Conservation (phyloP, 108 stramenopile genomes). For the Stephanodiscus triporus region DNA sequence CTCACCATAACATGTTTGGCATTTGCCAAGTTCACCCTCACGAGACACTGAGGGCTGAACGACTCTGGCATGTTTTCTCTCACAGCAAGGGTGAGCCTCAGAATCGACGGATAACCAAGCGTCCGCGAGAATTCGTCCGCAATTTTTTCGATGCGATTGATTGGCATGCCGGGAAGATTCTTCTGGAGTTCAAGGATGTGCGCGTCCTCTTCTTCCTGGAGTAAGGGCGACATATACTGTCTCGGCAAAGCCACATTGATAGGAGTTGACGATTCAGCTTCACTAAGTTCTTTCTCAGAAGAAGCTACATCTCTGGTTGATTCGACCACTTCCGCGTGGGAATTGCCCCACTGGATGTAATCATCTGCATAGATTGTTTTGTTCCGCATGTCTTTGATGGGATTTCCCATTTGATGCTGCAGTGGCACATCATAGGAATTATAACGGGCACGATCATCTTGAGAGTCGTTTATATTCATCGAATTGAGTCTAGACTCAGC, state of each 20-base stretch:
- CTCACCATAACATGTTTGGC: constrained; percentile 60
- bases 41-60: constrained; percentile 60
- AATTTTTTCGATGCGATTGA: constrained; percentile 61
- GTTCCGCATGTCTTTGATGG: not conserved
- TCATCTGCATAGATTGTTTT: constrained; percentile 52
- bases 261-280: constrained; percentile 13
- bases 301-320: constrained; percentile 6
- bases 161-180: constrained; percentile 70
- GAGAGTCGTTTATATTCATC: not conserved
- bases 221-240: constrained; percentile 18
- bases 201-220: constrained; percentile 23
- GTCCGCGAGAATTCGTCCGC: constrained; percentile 60
- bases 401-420: constrained; percentile 14
- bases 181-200: constrained; percentile 57
- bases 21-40: constrained; percentile 60
- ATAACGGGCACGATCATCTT: not conserved
- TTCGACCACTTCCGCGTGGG: constrained; percentile 18
- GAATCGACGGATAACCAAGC: constrained; percentile 72
- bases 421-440: not conserved
- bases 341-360: constrained; percentile 41
- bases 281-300: constrained; percentile 2
- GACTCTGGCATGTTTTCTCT: constrained; percentile 84
- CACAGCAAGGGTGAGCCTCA: constrained; percentile 66
- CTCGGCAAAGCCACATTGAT: constrained; percentile 22
- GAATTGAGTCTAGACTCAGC: not conserved